A percentile compares a stretch with the other conserved stretches of the same genome.
phyloP scores from a whole-genome alignment of 2,329 filamentous ascomycete genomes.

The Venturia aucupariae region DNA sequence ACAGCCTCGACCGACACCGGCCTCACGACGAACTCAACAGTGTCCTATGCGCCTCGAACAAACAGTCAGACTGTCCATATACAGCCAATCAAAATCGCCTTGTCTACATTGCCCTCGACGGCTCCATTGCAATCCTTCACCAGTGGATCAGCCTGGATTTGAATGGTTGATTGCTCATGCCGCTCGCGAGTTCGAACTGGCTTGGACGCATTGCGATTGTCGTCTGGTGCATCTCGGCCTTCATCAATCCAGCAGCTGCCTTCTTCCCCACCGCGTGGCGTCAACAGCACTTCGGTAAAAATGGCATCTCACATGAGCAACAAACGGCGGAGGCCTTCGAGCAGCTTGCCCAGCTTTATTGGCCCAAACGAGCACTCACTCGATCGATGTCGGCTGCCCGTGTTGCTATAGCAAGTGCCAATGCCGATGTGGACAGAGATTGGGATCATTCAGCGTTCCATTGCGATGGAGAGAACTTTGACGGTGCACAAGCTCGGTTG shows the following conservation, averaged over 20 bases:
- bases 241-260: neutral
- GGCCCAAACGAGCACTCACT: neutral
- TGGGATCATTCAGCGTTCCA: neutral
- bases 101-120: neutral
- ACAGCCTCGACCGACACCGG: neutral
- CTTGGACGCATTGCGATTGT: neutral
- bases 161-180: neutral
- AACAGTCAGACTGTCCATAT: neutral
- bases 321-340: conserved; percentile 1
- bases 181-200: neutral
- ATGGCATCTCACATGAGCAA: conserved; percentile 3
- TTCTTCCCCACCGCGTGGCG: conserved; percentile 6
- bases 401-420: neutral
- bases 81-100: neutral
- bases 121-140: neutral
- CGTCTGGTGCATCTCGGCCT: neutral
- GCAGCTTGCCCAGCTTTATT: neutral
- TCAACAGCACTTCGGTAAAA: neutral
- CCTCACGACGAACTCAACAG: neutral
- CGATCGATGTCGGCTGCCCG: conserved; percentile 3
- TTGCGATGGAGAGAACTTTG: conserved; percentile 9
- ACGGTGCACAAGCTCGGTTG: neutral
- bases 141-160: neutral
- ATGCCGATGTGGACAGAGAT: conserved; percentile 2
- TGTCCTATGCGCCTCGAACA: neutral